Base-by-base conservation (phyloP, 345 rosid genomes). In the Dipteronia sinensis region DNA sequence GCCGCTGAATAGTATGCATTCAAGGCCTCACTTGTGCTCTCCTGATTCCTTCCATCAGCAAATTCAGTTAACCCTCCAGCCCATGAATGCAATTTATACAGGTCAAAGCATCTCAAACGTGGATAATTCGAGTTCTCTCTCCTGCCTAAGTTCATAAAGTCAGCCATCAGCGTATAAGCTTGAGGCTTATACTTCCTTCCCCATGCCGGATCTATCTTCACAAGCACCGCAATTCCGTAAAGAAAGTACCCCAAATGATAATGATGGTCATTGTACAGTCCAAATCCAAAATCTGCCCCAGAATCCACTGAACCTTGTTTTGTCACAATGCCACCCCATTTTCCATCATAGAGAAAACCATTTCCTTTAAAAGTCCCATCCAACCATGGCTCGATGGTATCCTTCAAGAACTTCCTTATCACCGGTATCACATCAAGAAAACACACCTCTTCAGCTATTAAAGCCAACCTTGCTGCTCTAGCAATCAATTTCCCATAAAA, bases 1-100 rank as follows among this genome's bases (percentile, higher is more conserved):
- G 99, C 95, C 0, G 98, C 95, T 0, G 98, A 91, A 77, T 96
- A 96, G 83, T 96, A 96, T 0, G 90, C 98, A 44, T 92, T 94
- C 69, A 96, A 90, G 2, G 99, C 98, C 80, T 96, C 99, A 19
- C 98, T 91, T 1, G 99, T 91, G 83, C 94, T 96, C 84, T 94
- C 97, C 56, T 96, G 97, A 71, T 94, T 90, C 83, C 99, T 76
- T 44, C 99, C 98, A 76, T 96, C 98, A 0, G 91, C 90, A 25
- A 92, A 94, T 85, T 92, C 98, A 6, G 94, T 94, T 77, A 96
- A 80, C 58, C 99, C 98, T 59, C 97, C 93, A 13, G 98, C 99
- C 98, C 98, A 96, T 31, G 99, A 96, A 80, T 96, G 99, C 76
- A 96, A 82, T 76, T 92, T 96, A 61, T 91, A 96, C 74, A 96